Conservation (phyloP, 1,139 yeast species). For the Taiozyma sp. region DNA sequence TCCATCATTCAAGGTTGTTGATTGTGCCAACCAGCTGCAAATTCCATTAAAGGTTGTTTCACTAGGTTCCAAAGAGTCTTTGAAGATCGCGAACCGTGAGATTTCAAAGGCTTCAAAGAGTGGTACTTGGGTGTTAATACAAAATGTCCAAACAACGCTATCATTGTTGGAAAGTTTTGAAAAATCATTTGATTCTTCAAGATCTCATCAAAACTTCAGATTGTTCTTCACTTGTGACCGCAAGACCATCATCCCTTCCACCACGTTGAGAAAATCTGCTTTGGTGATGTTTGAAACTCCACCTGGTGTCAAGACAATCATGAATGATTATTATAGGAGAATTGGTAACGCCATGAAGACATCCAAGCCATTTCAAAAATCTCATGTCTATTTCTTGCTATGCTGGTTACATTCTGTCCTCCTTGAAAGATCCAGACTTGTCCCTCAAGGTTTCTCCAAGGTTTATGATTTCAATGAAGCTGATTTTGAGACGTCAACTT, state of each 20-base stretch:
- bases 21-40: constrained; percentile 32
- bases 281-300: constrained; percentile 57
- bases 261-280: constrained; percentile 48
- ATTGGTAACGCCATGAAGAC: constrained; percentile 23
- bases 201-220: constrained; percentile 32
- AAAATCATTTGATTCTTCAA: constrained; percentile 25
- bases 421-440: constrained; percentile 53
- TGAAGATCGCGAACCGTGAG: constrained; percentile 49
- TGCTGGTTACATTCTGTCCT: constrained; percentile 70
- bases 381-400: constrained; percentile 48
- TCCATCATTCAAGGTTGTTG: constrained; percentile 52
- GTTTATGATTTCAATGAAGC: constrained; percentile 67
- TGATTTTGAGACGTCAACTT: constrained; percentile 56
- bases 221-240: constrained; percentile 58
- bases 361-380: constrained; percentile 38
- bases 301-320: constrained; percentile 52
- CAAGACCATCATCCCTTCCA: constrained; percentile 47
- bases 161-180: constrained; percentile 57
- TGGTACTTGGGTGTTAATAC: constrained; percentile 70
- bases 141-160: constrained; percentile 72
- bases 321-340: constrained; percentile 35
- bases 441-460: constrained; percentile 59
- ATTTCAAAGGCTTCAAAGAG: constrained; percentile 39
- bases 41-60: constrained; percentile 39
- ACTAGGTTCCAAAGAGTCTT: constrained; percentile 74